phyloP scores from a whole-genome alignment of 441 rosid species.

The Bruguiera hainesii region DNA sequence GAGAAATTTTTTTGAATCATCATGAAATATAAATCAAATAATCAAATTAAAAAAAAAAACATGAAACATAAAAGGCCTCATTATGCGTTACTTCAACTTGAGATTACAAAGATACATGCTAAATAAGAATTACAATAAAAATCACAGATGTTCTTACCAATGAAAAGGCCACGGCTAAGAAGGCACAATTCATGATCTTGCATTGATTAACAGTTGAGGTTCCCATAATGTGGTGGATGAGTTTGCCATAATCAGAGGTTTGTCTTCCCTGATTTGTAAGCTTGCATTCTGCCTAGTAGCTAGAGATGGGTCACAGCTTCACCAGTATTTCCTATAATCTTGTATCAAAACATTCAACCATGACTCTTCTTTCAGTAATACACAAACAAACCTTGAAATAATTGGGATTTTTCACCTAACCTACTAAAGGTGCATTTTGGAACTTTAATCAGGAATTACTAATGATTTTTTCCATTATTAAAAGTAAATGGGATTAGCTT shows the following conservation, averaged over 20 bases:
- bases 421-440: no score
- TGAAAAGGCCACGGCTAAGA: slow-evolving; percentile 93
- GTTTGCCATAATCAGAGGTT: slow-evolving; percentile 83
- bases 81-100: no score
- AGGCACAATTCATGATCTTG: slow-evolving; percentile 80
- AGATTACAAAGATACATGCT: not conserved
- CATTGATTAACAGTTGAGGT: slow-evolving; percentile 69
- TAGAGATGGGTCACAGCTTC: slow-evolving; percentile 99
- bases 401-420: no score
- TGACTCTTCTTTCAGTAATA: slow-evolving; percentile 2
- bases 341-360: slow-evolving; percentile 22
- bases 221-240: slow-evolving; percentile 88
- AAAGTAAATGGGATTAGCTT: no score
- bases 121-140: not conserved
- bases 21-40: no score
- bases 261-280: slow-evolving; percentile 91
- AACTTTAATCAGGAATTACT: no score
- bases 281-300: slow-evolving; percentile 91
- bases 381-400: not conserved
- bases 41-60: no score
- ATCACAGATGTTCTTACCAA: slow-evolving; percentile 40
- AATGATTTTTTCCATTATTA: no score
- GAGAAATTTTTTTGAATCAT: no score
- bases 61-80: no score
- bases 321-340: slow-evolving; percentile 88